A percentile compares a stretch with the other conserved stretches of the same genome.
These are phyloP conservation scores for Termitomyces sp. DNA, from an alignment of 768 basidiomycete genomes.

Conservation along the genomic window DNA sequence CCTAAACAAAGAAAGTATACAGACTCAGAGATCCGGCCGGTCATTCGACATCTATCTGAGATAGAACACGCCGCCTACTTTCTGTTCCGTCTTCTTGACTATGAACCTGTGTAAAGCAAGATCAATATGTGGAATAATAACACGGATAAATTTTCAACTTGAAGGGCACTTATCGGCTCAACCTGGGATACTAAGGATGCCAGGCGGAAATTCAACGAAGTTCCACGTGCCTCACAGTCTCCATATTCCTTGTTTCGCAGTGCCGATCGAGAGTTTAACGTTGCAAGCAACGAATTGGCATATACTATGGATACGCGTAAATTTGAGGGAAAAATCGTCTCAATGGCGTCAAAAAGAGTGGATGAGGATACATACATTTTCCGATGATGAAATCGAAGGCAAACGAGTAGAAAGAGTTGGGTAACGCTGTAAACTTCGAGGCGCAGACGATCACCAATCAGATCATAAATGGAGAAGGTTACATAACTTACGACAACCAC, in stretches of 20 bases:
- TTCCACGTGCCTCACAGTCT: constrained; percentile 16
- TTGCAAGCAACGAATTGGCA: constrained; percentile 39
- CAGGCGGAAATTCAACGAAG: constrained; percentile 30
- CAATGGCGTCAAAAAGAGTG: not conserved
- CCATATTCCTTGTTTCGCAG: constrained; percentile 21
- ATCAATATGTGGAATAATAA: not conserved
- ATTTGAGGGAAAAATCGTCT: not conserved
- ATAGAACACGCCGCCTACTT: constrained; percentile 4
- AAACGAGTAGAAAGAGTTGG: constrained; percentile 39
- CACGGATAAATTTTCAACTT: constrained; percentile 1
- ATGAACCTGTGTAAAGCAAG: not conserved
- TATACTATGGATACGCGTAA: constrained; percentile 26
- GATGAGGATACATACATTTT: constrained; percentile 26
- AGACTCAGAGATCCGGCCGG: not conserved
- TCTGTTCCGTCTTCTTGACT: constrained; percentile 7
- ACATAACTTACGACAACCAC: constrained; percentile 24
- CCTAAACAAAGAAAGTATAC: not conserved
- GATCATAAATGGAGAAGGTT: not conserved
- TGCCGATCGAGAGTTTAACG: constrained; percentile 35
- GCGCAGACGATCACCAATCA: not conserved
- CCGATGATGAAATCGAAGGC: constrained; percentile 48
- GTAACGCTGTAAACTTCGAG: constrained; percentile 31
- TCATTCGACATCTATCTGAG: constrained; percentile 1
- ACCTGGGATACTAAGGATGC: constrained; percentile 20
- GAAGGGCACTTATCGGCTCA: constrained; percentile 14